These are phyloP conservation scores for Lunularia cruciata DNA, from an alignment of 225 moss, liverwort and hornwort species.

Conservation along the genomic window DNA sequence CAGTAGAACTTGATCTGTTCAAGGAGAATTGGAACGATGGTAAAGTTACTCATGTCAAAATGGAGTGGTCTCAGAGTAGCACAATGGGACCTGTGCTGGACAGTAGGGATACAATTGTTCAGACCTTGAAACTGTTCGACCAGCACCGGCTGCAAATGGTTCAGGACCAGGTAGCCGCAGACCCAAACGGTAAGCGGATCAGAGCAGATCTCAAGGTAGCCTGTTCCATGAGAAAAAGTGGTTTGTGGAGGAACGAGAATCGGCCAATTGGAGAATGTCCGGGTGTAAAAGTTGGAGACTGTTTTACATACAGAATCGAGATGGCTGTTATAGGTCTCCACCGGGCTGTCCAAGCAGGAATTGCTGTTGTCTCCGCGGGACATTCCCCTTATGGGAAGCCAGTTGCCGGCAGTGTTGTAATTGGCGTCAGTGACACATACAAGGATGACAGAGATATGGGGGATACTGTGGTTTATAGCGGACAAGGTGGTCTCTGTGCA, in stretches of 20 bases:
- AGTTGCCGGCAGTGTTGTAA: conserved; percentile 45
- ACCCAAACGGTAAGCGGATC: conserved; percentile 10
- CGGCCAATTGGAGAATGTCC: conserved; percentile 45
- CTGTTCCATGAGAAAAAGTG: conserved; percentile 37
- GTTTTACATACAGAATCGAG: conserved; percentile 44
- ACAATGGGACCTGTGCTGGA: neutral
- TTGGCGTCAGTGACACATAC: conserved; percentile 36
- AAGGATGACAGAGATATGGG: conserved; percentile 53
- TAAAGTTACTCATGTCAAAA: neutral
- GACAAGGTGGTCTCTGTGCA: conserved; percentile 45
- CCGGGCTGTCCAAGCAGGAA: conserved; percentile 46
- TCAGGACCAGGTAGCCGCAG: conserved; percentile 22
- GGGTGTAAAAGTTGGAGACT: conserved; percentile 48
- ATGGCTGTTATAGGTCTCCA: conserved; percentile 55
- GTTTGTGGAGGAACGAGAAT: conserved; percentile 38
- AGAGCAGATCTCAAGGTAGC: conserved; percentile 50
- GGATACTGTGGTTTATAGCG: conserved; percentile 45
- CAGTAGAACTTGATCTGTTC: neutral
- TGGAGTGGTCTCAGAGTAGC: neutral
- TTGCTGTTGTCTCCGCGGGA: conserved; percentile 32
- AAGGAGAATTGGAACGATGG: neutral
- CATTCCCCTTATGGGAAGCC: conserved; percentile 7
- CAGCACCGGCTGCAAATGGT: conserved; percentile 27
- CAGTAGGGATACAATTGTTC: neutral
- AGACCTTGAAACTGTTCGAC: conserved; percentile 35